A percentile compares a stretch with the other conserved stretches of the same genome.
Conservation (phyloP, 2,329 filamentous ascomycete species). For the Fusarium abutilonis region DNA sequence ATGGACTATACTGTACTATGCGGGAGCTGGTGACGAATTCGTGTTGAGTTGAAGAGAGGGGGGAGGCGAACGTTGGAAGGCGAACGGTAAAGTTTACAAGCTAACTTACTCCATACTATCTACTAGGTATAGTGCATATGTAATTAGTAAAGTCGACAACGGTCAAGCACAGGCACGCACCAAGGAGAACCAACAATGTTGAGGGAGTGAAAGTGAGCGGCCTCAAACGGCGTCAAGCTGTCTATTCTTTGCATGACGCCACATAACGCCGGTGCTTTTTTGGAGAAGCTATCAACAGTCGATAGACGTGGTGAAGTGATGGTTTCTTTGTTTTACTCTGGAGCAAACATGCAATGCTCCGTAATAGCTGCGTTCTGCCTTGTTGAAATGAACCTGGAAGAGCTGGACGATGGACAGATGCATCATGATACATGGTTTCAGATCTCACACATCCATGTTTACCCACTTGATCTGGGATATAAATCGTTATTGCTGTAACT, state of each 20-base stretch:
- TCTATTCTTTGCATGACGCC: constrained; percentile 21
- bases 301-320: constrained; percentile 12
- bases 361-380: constrained; percentile 15
- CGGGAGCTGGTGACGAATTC: constrained; percentile 16
- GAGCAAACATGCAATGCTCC: constrained; percentile 2
- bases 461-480: constrained; percentile 20
- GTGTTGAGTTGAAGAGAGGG: constrained; percentile 17
- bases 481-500: constrained; percentile 18
- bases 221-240: constrained; percentile 33
- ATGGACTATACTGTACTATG: neutral
- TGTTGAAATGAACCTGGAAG: constrained; percentile 28
- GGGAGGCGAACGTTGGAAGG: constrained; percentile 36
- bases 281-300: neutral
- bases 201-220: constrained; percentile 25
- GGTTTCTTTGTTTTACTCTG: constrained; percentile 7
- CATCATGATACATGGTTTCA: constrained; percentile 19
- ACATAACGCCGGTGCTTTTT: constrained; percentile 16
- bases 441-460: constrained; percentile 16
- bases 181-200: neutral
- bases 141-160: neutral
- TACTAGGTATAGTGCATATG: no score
- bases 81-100: constrained; percentile 24
- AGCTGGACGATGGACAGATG: constrained; percentile 27
- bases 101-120: neutral
- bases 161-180: constrained; percentile 2